Evolutionary conservation across 2,329 filamentous ascomycete species (phyloP).

Genomic region (Aspergillus spinulosporus): DNA sequence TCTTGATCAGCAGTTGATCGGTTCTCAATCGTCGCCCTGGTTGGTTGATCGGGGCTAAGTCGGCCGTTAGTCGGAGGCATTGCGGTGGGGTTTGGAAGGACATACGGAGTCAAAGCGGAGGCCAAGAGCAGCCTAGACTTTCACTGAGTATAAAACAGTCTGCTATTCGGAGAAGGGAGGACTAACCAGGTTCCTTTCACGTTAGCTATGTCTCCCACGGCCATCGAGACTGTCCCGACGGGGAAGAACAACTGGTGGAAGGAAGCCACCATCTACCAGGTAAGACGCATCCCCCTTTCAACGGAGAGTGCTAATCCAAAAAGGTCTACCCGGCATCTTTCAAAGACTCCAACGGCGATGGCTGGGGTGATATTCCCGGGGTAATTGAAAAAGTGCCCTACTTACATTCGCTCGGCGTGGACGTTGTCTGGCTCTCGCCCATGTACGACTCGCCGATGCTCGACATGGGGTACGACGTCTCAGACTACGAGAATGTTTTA

Average conservation of each 20-base stretch:
- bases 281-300: conserved; percentile 25
- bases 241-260: neutral
- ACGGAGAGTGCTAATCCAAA: too few relatives aligned
- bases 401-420: conserved; percentile 60
- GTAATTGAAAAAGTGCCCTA: conserved; percentile 66
- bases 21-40: too few relatives aligned
- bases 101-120: too few relatives aligned
- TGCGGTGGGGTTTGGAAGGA: too few relatives aligned
- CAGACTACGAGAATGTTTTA: conserved; percentile 63
- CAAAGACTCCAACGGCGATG: conserved; percentile 51
- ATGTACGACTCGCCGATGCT: neutral
- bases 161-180: neutral
- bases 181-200: neutral
- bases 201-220: too few relatives aligned
- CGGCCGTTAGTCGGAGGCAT: too few relatives aligned
- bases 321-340: conserved; percentile 56
- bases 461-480: conserved; percentile 47
- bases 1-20: too few relatives aligned
- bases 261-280: conserved; percentile 40
- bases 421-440: conserved; percentile 56
- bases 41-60: too few relatives aligned
- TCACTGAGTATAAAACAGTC: too few relatives aligned
- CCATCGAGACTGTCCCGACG: too few relatives aligned
- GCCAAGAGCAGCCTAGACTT: too few relatives aligned
- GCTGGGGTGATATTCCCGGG: conserved; percentile 65